Evolutionary conservation across 73 alveolate genomes (phyloP).

Genomic region (Paramecium octaurelia): DNA sequence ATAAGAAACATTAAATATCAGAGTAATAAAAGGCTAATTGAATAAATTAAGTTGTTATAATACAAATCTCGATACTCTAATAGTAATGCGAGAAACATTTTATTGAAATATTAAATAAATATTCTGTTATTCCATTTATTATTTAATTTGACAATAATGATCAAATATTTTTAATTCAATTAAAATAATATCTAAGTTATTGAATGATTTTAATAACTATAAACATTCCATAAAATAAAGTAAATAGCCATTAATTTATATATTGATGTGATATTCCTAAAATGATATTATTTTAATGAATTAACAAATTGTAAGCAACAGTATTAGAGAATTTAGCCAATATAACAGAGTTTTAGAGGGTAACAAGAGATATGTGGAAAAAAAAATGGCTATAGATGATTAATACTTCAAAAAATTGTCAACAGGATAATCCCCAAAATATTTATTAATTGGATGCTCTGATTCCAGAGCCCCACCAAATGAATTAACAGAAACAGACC

Average conservation of each 20-base stretch:
- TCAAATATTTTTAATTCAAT: background rate
- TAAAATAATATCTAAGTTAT: background rate
- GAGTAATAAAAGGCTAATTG: too few relatives aligned
- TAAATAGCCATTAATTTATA: background rate
- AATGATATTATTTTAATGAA: background rate
- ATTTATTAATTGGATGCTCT: slow-evolving; percentile 56
- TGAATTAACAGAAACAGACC: slow-evolving; percentile 52
- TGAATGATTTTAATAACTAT: background rate
- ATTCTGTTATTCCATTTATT: background rate
- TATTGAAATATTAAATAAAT: too few relatives aligned
- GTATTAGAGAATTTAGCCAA: background rate
- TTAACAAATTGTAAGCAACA: background rate
- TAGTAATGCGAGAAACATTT: background rate
- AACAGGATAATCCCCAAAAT: slow-evolving; percentile 28
- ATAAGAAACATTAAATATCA: too few relatives aligned
- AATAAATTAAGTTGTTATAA: too few relatives aligned
- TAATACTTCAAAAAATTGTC: slow-evolving; percentile 23
- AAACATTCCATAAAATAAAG: background rate
- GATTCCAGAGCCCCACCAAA: slow-evolving; percentile 65
- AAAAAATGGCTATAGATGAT: background rate
- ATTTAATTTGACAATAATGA: background rate
- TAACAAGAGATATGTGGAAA: slow-evolving; percentile 30
- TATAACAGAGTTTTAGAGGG: slow-evolving; percentile 34
- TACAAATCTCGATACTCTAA: too few relatives aligned
- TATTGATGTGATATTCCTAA: background rate